Evolutionary conservation across 371 early-diverging fungal genomes (phyloP), one percentile per base, ranked within the genome.

Genomic region (Circinella minor): DNA sequence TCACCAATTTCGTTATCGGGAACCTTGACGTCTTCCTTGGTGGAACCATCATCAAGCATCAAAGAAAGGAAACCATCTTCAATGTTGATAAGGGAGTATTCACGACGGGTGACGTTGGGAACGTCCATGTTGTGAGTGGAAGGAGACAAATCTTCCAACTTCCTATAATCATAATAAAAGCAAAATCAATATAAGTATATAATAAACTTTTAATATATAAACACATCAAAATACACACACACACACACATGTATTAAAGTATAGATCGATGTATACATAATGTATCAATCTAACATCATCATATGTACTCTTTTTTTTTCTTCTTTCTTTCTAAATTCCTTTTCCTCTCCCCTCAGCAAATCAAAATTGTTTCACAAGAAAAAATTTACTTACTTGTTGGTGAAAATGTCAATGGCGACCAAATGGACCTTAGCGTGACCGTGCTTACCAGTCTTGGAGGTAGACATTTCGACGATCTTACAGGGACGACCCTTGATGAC

Each of bases 61-160:
- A 98, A 89, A 73, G 88, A 88, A 63, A 99, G 86, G 92, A 92
- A 97, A 79, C 93, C 95, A 76, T 96, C 97, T 69, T 95, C 96
- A 74, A 97, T 90, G 88, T 95, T 89, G 76, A 97, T 73, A 72
- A 98, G 90, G 15, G 75, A 69, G 89, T 88, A 98, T 80, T 98
- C 98, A 60, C 75, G 81, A 85, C 97, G 95, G 76, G 36, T 69
- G 77, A 99, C 94, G 88, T 95, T 90, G 81, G 99, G 99, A 68
- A 99, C 99, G 75, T 98, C 95, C 97, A 99, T 97, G 93, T 99
- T 99, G 93, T 98, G 98, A 86, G 99, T 99, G 79, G 99, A 99
- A 77, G 99, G 99, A 74, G 96, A 98, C 78, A 99, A 83, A 88
- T 99, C 99, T 88, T 96, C 95, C 74, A 86, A 86, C 84, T 92